Evolutionary conservation across 2,329 filamentous ascomycete genomes (phyloP), one percentile per base, ranked within the genome.

Genomic region (Colletotrichum cuscutae): DNA sequence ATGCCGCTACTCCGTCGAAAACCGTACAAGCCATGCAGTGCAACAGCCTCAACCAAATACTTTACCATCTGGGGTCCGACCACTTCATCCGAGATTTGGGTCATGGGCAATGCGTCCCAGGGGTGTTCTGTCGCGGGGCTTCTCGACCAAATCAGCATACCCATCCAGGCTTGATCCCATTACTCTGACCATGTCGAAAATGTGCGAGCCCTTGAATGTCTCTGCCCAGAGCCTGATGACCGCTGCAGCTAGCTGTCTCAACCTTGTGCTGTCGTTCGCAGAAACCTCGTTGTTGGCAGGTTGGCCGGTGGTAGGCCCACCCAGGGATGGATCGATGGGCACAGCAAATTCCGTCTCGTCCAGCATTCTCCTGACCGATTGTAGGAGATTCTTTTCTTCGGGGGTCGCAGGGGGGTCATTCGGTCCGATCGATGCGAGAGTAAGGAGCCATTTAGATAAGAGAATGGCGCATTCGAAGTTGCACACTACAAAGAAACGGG

Each of bases 281-380:
- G 82, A 82, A 53, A 84, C 80, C 59, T 88, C 87, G 73, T 83
- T 81, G 46, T 77, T 80, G 8, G 82, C 79, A 75, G 83, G 75
- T 76, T 83, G 78, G 8, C 79, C 81, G 52, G 80, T 79, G 19
- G 79, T 79, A 22, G 80, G 80, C 5, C 83, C 85, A 0, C 85
- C 83, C 19, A 90, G 81, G 3, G 88, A 89, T 3, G 88, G 87
- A 62, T 91, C 89, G 56, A 90, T 86, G 1, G 89, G 88, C 4
- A 90, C 88, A 7, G 89, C 89, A 75, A 90, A 91, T 76, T 91
- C 89, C 0, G 89, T 91, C 79, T 91, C 89, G 75, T 90, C 88
- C 12, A 91, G 82, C 85, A 91, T 89, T 28, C 86, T 85, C 19
- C 88, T 85, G 24, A 91, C 83, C 78, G 86, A 90, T 63, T 89